Conservation (phyloP, 2,329 filamentous ascomycete species). For the Ceratocystis huliohia region DNA sequence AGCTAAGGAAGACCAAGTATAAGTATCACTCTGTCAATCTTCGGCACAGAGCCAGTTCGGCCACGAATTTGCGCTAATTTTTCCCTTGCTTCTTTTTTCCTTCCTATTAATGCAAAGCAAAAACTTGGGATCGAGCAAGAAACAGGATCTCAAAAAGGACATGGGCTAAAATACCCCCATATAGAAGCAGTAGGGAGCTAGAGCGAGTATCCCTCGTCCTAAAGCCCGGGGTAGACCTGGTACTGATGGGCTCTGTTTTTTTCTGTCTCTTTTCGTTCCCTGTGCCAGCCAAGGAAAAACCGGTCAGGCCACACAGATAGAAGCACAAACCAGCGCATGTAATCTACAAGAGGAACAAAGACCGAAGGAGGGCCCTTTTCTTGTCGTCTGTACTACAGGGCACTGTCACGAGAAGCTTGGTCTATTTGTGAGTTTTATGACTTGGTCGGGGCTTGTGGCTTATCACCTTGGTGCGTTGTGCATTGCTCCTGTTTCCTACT, state of each 20-base stretch:
- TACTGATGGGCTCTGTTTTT: background rate
- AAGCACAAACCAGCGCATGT: background rate
- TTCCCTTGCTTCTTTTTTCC: background rate
- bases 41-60: background rate
- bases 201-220: background rate
- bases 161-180: background rate
- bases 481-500: no score
- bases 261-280: background rate
- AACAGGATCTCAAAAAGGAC: background rate
- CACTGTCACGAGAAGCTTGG: no score
- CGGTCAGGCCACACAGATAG: background rate
- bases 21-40: background rate
- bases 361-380: background rate
- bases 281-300: background rate
- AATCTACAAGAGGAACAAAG: background rate
- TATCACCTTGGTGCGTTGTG: no score
- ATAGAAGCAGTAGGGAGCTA: background rate
- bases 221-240: background rate
- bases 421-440: no score
- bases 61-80: background rate
- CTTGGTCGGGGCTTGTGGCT: no score
- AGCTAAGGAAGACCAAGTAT: no score
- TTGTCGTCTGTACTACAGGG: no score
- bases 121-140: background rate
- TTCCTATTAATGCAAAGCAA: background rate